Percentiles rank a stretch among this genome's conserved stretches.
Evolutionary conservation across 2,329 filamentous ascomycete species (phyloP).

Genomic region (Sporothrix sp.): DNA sequence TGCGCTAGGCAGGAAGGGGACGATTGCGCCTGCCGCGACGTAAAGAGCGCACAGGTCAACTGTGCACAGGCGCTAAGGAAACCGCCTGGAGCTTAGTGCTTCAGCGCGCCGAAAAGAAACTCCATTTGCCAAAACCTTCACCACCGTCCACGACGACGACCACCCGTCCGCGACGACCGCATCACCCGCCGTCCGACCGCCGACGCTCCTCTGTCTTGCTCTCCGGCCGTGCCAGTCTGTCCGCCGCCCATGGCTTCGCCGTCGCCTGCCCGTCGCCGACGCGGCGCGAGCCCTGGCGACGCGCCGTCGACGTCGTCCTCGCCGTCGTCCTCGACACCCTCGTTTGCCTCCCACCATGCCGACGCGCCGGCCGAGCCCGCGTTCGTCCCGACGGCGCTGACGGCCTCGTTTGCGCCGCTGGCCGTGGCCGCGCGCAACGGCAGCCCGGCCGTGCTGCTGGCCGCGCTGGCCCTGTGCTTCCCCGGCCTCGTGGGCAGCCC

Average conservation of each 20-base stretch:
- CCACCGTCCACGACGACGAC: neutral
- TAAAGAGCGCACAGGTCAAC: too few relatives aligned
- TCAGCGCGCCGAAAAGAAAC: too few relatives aligned
- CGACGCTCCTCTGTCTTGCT: neutral
- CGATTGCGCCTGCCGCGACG: too few relatives aligned
- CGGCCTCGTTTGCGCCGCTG: constrained; percentile 13
- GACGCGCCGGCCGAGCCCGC: neutral
- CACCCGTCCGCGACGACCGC: too few relatives aligned
- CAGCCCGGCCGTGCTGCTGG: constrained; percentile 22
- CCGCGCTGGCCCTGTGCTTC: constrained; percentile 23
- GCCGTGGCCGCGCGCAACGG: constrained; percentile 24
- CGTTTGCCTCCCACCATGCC: too few relatives aligned
- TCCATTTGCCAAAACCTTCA: neutral
- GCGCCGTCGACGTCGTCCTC: neutral
- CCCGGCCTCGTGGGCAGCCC: constrained; percentile 20
- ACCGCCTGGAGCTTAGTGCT: too few relatives aligned
- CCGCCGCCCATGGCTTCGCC: neutral
- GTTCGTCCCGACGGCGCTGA: constrained; percentile 7
- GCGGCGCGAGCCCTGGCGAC: constrained; percentile 1
- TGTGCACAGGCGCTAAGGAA: too few relatives aligned
- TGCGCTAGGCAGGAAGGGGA: too few relatives aligned
- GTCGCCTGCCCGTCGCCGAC: constrained; percentile 10
- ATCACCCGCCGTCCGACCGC: neutral
- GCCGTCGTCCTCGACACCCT: too few relatives aligned
- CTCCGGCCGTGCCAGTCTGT: neutral